Evolutionary conservation across 352 stramenopile genomes (phyloP).

Genomic region (Globisporangium splendens): DNA sequence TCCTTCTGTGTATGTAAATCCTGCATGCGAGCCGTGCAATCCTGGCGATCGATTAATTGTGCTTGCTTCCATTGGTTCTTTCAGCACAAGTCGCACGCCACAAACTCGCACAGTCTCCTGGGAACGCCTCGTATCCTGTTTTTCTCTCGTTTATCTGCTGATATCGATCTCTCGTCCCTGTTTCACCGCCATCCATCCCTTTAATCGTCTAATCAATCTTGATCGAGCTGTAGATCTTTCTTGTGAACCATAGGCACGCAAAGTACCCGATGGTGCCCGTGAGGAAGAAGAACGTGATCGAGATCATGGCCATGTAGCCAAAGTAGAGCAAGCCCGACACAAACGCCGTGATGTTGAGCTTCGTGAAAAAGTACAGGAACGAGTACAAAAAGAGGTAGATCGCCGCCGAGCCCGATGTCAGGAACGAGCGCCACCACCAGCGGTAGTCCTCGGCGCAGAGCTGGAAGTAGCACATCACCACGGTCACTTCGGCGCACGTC

Average conservation of each 20-base stretch:
- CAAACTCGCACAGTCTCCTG: too few relatives aligned
- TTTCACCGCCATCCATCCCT: background rate
- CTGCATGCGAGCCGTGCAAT: too few relatives aligned
- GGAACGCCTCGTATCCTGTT: too few relatives aligned
- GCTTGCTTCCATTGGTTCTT: too few relatives aligned
- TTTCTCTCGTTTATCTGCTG: background rate
- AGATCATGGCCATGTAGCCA: slow-evolving; percentile 99
- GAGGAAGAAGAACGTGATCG: slow-evolving; percentile 96
- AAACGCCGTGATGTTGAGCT: slow-evolving; percentile 96
- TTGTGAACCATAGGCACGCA: slow-evolving; percentile 98
- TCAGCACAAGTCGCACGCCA: too few relatives aligned
- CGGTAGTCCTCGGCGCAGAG: slow-evolving; percentile 99
- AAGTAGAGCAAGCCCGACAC: slow-evolving; percentile 97
- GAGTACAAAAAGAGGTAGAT: slow-evolving; percentile 99
- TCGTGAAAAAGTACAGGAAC: slow-evolving; percentile 98
- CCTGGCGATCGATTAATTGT: too few relatives aligned
- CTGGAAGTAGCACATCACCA: slow-evolving; percentile 99
- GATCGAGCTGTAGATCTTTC: slow-evolving; percentile 97
- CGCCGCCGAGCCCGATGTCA: slow-evolving; percentile 94
- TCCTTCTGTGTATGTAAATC: too few relatives aligned
- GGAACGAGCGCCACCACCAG: slow-evolving; percentile 97
- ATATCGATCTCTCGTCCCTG: background rate
- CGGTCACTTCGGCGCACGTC: slow-evolving; percentile 98
- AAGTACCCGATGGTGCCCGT: slow-evolving; percentile 97
- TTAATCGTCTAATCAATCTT: slow-evolving; percentile 84